These are phyloP conservation scores for Thermoascus crustaceus DNA, from an alignment of 2,329 filamentous ascomycete genomes.

Conservation along the genomic window DNA sequence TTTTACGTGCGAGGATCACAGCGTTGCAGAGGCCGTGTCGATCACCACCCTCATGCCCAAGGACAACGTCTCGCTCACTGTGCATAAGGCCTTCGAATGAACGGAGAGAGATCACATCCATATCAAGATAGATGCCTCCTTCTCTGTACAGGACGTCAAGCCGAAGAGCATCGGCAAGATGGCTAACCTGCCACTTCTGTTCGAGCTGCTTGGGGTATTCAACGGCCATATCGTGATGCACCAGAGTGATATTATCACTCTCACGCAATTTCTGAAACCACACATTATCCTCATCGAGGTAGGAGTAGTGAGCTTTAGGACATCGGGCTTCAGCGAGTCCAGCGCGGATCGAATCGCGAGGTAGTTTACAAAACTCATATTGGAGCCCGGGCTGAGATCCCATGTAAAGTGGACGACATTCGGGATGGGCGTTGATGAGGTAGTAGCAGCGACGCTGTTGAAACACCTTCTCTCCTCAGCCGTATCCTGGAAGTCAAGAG, in stretches of 20 bases:
- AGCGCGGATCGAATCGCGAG: constrained; percentile 31
- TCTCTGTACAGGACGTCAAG: constrained; percentile 27
- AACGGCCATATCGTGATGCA: constrained; percentile 25
- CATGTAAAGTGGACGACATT: constrained; percentile 35
- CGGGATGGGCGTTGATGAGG: constrained; percentile 22
- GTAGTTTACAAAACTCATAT: constrained; percentile 33
- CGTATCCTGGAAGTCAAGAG: too few species aligned
- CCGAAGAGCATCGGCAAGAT: constrained; percentile 29
- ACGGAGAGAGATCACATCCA: constrained; percentile 29
- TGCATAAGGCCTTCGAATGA: constrained; percentile 21
- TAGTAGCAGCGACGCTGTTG: background rate
- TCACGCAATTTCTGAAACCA: constrained; percentile 29
- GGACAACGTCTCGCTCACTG: constrained; percentile 24
- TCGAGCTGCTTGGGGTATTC: constrained; percentile 24
- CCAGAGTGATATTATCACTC: constrained; percentile 26
- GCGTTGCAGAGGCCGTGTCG: constrained; percentile 34
- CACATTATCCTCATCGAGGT: constrained; percentile 29
- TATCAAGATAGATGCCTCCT: constrained; percentile 32
- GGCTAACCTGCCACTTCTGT: constrained; percentile 9
- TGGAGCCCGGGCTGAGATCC: constrained; percentile 30
- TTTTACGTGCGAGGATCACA: constrained; percentile 29
- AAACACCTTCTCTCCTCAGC: background rate
- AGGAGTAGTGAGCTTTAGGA: constrained; percentile 33
- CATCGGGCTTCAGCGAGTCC: constrained; percentile 29
- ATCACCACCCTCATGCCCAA: constrained; percentile 32